Evolutionary conservation across 2,329 filamentous ascomycete genomes (phyloP), one percentile per base, ranked within the genome.

Genomic region (Tolypocladium endophyticum): DNA sequence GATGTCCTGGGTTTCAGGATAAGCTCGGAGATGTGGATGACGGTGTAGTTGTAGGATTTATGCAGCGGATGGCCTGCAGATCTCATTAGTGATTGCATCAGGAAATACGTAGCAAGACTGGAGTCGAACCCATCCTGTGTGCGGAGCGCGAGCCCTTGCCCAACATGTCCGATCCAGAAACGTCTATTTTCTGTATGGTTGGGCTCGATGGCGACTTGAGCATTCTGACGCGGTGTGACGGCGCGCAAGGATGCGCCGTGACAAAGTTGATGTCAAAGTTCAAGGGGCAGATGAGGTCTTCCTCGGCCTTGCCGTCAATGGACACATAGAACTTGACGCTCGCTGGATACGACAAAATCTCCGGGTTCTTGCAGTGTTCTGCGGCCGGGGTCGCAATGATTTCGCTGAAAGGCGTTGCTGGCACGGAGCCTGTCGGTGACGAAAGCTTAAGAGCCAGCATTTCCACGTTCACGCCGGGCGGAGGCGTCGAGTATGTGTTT

Each of bases 241-340:
- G 79, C 6, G 82, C 78, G 65, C 86, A 88, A 0, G 86, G 86
- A 64, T 87, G 84, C 0, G 84, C 84, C 0, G 86, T 87, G 23
- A 87, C 82, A 67, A 88, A 88, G 64, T 81, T 81, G 28, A 87
- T 77, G 60, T 88, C 85, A 63, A 84, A 81, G 7, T 73, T 71
- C 12, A 88, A 70, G 1, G 76, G 66, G 57, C 80, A 76, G 1
- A 74, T 75, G 58, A 78, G 65, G 59, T 78, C 72, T 53, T 76
- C 72, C 1, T 75, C 73, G 2, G 71, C 67, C 2, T 74, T 71
- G 36, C 77, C 76, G 54, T 74, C 72, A 50, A 75, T 65, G 1
- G 69, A 68, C 6, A 76, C 72, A 2, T 62, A 66, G 55, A 76
- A 76, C 50, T 65, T 70, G 56, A 75, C 59, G 36, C 65, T 70